Percentiles rank a stretch among this genome's conserved stretches.
phyloP scores from a whole-genome alignment of 2,329 filamentous ascomycete genomes.

The Colletotrichum abscissum region DNA sequence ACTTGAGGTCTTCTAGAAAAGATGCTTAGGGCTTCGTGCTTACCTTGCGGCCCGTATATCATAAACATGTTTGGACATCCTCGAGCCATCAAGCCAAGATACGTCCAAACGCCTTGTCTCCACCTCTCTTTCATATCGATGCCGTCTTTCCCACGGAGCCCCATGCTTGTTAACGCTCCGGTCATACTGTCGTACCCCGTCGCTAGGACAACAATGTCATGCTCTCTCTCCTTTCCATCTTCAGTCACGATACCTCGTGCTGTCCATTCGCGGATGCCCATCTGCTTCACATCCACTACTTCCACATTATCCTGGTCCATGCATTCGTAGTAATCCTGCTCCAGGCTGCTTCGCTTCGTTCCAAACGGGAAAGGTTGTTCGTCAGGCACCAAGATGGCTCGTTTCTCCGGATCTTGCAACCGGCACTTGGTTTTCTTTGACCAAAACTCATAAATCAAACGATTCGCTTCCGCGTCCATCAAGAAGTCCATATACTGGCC shows the following conservation, averaged over 20 bases:
- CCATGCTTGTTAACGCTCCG: constrained; percentile 45
- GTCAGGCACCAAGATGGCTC: constrained; percentile 58
- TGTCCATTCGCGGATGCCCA: constrained; percentile 53
- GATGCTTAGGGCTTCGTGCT: neutral
- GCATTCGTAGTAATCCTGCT: constrained; percentile 61
- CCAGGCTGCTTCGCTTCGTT: constrained; percentile 57
- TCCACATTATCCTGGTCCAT: constrained; percentile 57
- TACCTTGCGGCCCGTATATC: constrained; percentile 40
- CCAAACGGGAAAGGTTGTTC: constrained; percentile 58
- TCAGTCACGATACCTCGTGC: constrained; percentile 51
- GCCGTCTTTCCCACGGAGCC: constrained; percentile 43
- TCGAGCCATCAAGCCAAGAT: constrained; percentile 39
- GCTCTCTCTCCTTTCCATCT: constrained; percentile 48
- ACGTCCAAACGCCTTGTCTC: constrained; percentile 44
- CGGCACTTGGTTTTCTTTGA: constrained; percentile 54
- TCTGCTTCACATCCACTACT: constrained; percentile 55
- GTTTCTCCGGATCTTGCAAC: constrained; percentile 55
- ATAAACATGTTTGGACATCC: constrained; percentile 39
- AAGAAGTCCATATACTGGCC: constrained; percentile 58
- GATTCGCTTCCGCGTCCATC: constrained; percentile 54
- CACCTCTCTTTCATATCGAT: constrained; percentile 45
- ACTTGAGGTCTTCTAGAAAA: neutral
- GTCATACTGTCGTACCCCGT: constrained; percentile 49
- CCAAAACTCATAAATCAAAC: constrained; percentile 61
- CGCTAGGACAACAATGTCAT: constrained; percentile 49